Evolutionary conservation across 768 basidiomycete genomes (phyloP).

Genomic region (Trametes punicea): DNA sequence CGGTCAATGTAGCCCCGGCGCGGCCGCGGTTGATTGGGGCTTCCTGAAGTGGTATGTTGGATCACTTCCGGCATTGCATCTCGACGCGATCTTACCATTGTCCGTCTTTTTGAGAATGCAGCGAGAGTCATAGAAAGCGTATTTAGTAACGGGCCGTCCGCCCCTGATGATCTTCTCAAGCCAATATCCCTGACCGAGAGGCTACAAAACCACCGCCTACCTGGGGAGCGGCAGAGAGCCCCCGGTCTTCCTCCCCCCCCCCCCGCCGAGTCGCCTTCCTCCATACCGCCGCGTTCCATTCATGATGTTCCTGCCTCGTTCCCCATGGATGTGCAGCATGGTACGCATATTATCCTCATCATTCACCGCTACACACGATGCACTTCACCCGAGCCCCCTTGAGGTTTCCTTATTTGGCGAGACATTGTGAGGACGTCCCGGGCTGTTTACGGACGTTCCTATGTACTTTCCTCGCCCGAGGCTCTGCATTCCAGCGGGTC

Average conservation of each 20-base stretch:
- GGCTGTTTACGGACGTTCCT: slow-evolving; percentile 27
- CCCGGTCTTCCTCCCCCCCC: slow-evolving; percentile 5
- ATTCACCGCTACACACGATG: slow-evolving; percentile 16
- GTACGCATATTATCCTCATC: slow-evolving; percentile 12
- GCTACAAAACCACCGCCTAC: slow-evolving; percentile 18
- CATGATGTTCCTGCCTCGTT: slow-evolving; percentile 17
- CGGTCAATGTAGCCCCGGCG: slow-evolving; percentile 3
- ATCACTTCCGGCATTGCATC: slow-evolving; percentile 15
- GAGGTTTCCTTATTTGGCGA: slow-evolving; percentile 28
- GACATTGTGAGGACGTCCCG: slow-evolving; percentile 18
- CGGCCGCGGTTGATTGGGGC: slow-evolving; percentile 6
- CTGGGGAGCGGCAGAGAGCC: slow-evolving; percentile 1
- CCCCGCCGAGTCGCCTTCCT: not conserved
- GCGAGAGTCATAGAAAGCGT: slow-evolving; percentile 17
- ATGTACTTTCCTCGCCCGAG: slow-evolving; percentile 28
- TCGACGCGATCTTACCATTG: slow-evolving; percentile 18
- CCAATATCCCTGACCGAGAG: slow-evolving; percentile 3
- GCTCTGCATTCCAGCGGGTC: slow-evolving; percentile 17
- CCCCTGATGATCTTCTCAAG: slow-evolving; percentile 11
- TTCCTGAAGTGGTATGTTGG: slow-evolving; percentile 16
- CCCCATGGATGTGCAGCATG: slow-evolving; percentile 17
- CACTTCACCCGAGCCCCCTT: slow-evolving; percentile 21
- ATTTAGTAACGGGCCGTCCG: slow-evolving; percentile 9
- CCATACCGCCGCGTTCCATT: slow-evolving; percentile 12
- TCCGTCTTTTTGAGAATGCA: slow-evolving; percentile 16